phyloP scores from a whole-genome alignment of 148 eudicot species.

The Chenopodium suecicum region DNA sequence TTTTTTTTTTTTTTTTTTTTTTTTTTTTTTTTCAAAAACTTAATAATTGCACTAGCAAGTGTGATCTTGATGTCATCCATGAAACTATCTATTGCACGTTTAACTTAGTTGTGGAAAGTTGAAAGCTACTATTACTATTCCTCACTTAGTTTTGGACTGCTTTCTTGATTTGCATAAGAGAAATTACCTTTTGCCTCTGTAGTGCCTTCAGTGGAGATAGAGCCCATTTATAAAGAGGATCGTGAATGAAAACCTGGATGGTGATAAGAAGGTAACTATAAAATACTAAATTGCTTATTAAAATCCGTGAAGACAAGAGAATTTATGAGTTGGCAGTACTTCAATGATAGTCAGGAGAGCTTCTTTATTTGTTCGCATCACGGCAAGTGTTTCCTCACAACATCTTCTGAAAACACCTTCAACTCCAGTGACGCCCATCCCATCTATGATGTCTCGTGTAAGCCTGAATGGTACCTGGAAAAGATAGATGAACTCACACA shows the following conservation, averaged over 20 bases:
- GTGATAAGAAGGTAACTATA: slow-evolving; percentile 1
- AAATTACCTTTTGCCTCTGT: slow-evolving; percentile 85
- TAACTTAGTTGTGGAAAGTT: neutral
- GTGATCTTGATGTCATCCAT: neutral
- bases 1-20: neutral
- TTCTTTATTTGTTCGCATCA: slow-evolving; percentile 96
- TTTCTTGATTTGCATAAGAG: slow-evolving; percentile 7
- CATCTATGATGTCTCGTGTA: slow-evolving; percentile 89
- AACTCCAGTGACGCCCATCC: slow-evolving; percentile 96
- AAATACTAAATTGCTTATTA: neutral
- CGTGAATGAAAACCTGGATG: slow-evolving; percentile 95
- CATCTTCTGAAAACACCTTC: slow-evolving; percentile 99
- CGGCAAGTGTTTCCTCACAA: slow-evolving; percentile 91
- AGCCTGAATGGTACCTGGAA: slow-evolving; percentile 90
- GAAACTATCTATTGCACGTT: neutral
- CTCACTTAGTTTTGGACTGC: neutral
- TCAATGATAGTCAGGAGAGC: slow-evolving; percentile 92
- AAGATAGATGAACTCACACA: slow-evolving; percentile 13
- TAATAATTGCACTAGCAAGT: neutral
- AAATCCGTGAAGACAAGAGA: neutral
- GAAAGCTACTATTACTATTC: neutral
- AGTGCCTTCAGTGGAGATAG: slow-evolving; percentile 93
- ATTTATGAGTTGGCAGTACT: slow-evolving; percentile 37
- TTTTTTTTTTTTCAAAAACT: neutral
- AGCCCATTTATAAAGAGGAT: slow-evolving; percentile 98